phyloP scores from a whole-genome alignment of 805 yeast genomes.

The Lipomyces lipofer region DNA sequence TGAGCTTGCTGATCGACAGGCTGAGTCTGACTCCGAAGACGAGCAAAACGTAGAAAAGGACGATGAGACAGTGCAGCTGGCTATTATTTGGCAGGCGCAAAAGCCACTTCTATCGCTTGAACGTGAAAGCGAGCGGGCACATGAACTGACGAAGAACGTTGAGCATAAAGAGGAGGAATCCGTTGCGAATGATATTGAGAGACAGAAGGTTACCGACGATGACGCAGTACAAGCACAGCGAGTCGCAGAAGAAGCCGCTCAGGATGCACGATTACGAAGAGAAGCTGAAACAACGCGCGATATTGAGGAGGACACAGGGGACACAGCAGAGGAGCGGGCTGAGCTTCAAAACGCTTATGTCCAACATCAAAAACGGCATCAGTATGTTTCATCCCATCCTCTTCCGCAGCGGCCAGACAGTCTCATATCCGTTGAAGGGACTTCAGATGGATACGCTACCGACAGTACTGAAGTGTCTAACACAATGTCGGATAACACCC shows the following conservation, averaged over 20 bases:
- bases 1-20: too few relatives aligned
- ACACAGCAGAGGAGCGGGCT: neutral
- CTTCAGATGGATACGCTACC: neutral
- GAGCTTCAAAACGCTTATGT: neutral
- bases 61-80: too few relatives aligned
- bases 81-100: neutral
- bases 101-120: neutral
- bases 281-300: neutral
- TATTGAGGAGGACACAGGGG: neutral
- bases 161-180: too few relatives aligned
- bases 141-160: neutral
- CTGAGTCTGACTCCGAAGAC: neutral
- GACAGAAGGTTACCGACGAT: neutral
- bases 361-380: neutral
- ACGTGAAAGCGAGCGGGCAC: neutral
- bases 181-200: neutral
- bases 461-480: neutral
- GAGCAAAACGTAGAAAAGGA: neutral
- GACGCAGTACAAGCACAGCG: neutral
- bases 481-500: too few relatives aligned
- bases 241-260: neutral
- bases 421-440: neutral
- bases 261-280: neutral
- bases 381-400: neutral
- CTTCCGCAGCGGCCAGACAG: neutral